Evolutionary conservation across 805 yeast genomes (phyloP).

Genomic region (Candida pseudoglaebosa): DNA sequence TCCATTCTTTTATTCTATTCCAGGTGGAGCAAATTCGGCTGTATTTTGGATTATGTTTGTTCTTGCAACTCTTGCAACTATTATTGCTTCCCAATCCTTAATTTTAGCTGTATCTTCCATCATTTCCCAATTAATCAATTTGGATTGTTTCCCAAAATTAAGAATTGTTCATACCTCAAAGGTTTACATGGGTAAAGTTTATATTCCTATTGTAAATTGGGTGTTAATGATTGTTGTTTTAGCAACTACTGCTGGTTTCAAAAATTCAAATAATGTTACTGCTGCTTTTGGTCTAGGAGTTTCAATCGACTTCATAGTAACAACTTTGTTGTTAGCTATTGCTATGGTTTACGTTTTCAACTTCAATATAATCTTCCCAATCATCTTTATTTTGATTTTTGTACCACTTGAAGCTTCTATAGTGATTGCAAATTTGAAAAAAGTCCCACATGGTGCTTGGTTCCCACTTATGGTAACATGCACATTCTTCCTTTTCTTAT

Average conservation of each 20-base stretch:
- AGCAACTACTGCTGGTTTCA: conserved; percentile 50
- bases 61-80: conserved; percentile 50
- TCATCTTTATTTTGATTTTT: conserved; percentile 35
- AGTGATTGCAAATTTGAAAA: conserved; percentile 46
- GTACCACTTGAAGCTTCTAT: conserved; percentile 45
- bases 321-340: conserved; percentile 43
- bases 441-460: conserved; percentile 61
- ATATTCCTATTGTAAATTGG: conserved; percentile 49
- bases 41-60: conserved; percentile 50
- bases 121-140: conserved; percentile 46
- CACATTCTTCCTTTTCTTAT: conserved; percentile 32
- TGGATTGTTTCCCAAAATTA: conserved; percentile 53
- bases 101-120: conserved; percentile 54
- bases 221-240: conserved; percentile 49
- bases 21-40: conserved; percentile 43
- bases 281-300: conserved; percentile 62
- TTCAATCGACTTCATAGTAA: conserved; percentile 50
- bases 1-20: conserved; percentile 47
- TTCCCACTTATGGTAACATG: conserved; percentile 48
- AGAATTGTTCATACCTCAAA: conserved; percentile 44
- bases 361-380: conserved; percentile 28
- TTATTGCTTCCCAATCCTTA: conserved; percentile 60
- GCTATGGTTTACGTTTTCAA: conserved; percentile 44
- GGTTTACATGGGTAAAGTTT: conserved; percentile 46
- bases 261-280: conserved; percentile 46